These are phyloP conservation scores for Biscogniauxia mediterranea DNA, from an alignment of 2,329 filamentous ascomycete species.

Conservation along the genomic window DNA sequence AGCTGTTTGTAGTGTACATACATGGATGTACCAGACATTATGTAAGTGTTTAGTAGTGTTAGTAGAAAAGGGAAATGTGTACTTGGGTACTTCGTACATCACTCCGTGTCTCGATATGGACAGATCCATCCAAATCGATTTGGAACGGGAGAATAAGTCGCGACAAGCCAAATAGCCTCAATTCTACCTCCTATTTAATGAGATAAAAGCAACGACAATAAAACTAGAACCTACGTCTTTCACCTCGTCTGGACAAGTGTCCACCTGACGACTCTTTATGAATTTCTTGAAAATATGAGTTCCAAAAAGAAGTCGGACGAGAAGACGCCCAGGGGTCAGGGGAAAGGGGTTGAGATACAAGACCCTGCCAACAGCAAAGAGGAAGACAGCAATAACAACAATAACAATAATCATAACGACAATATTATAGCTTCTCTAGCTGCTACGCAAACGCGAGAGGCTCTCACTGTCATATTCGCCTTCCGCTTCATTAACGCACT, in stretches of 20 bases:
- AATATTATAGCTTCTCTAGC: constrained; percentile 28
- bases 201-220: neutral
- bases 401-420: too few relatives aligned
- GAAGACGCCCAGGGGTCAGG: constrained; percentile 9
- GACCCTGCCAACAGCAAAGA: too few relatives aligned
- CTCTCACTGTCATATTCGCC: constrained; percentile 49
- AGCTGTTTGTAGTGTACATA: too few relatives aligned
- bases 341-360: constrained; percentile 3
- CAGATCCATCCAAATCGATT: constrained; percentile 24
- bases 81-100: too few relatives aligned
- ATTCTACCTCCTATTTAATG: constrained; percentile 8
- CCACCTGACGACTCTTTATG: neutral
- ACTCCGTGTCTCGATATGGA: constrained; percentile 18
- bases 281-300: constrained; percentile 13
- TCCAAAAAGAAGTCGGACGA: constrained; percentile 23
- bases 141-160: constrained; percentile 18
- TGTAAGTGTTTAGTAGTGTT: too few relatives aligned
- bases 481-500: constrained; percentile 80
- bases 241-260: neutral
- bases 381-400: constrained; percentile 6
- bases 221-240: neutral
- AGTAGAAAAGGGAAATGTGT: too few relatives aligned
- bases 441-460: constrained; percentile 34
- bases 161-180: constrained; percentile 28
- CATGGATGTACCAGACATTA: too few relatives aligned